These are phyloP conservation scores for Cichorium intybus DNA, from an alignment of 140 eudicot species.

Conservation along the genomic window DNA sequence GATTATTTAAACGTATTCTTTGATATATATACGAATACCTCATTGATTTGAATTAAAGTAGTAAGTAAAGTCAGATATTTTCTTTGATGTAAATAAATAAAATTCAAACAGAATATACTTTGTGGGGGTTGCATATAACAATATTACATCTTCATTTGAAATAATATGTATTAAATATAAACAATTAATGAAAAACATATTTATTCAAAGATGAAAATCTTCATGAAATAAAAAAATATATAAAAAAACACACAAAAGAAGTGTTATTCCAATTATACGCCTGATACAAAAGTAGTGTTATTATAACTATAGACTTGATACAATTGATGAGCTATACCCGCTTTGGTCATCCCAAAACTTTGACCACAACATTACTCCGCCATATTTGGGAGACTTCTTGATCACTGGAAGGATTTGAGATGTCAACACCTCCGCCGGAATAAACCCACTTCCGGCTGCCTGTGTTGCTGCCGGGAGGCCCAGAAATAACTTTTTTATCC, in stretches of 20 bases:
- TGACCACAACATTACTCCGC: slow-evolving; percentile 85
- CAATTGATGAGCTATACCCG: slow-evolving; percentile 54
- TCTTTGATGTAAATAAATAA: not conserved
- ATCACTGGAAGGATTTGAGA: slow-evolving; percentile 55
- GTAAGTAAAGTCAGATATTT: not conserved
- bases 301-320: slow-evolving; percentile 22
- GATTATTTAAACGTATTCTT: no score
- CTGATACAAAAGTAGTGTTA: not conserved
- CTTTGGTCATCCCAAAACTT: slow-evolving; percentile 75
- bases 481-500: slow-evolving; percentile 39
- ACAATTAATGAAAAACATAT: no score
- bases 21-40: not conserved
- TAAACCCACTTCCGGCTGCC: slow-evolving; percentile 77
- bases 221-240: not conserved
- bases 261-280: not conserved
- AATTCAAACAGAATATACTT: not conserved
- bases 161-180: no score
- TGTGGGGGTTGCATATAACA: no score
- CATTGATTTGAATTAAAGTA: not conserved
- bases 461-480: slow-evolving; percentile 70
- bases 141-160: not conserved
- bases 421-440: slow-evolving; percentile 59
- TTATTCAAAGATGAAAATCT: not conserved
- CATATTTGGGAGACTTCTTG: slow-evolving; percentile 54
- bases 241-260: not conserved